Base-by-base conservation (phyloP, 306 rosid species). In the Urtica urens region DNA sequence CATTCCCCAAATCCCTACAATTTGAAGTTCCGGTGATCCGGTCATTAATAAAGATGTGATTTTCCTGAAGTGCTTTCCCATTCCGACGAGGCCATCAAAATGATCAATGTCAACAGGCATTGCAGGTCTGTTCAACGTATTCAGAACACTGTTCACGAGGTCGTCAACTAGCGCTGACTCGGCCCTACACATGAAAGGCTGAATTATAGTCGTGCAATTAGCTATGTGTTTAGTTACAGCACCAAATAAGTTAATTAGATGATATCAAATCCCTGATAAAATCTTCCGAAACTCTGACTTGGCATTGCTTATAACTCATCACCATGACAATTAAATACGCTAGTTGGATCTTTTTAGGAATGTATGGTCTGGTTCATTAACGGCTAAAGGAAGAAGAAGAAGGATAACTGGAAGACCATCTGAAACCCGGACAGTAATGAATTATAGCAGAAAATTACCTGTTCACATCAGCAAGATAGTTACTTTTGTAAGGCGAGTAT, bases 1-100 rank as follows among this genome's bases (percentile, higher is more conserved):
- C 49, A 43, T 43, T 0, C 49, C 49, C 49, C 49, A 43, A 43
- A 43, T 43, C 26, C 49, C 49, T 43, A 43, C 0, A 3, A 43
- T 43, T 24, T 16, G 25, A 20, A 43, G 26, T 1, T 43, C 25
- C 23, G 49, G 16, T 0, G 16, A 43, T 7, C 23, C 49, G 0
- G 12, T 6, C 8, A 1, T 14, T 16, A 43, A 22, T 27, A 43
- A 4, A 7, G 12, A 43, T 21, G 19, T 27, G 23, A 43, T 20
- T 3, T 19, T 2, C 10, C 16, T 6, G 23, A 43, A 10, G 25
- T 18, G 49, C n/a, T 22, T 9, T 2, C 13, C 25, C 0, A 43
- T 43, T 43, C 49, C 49, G 23, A 43, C 8, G 13, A 43, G 25
- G 26, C 49, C 49, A 10, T 43, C 13, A 14, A 17, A 10, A 43